phyloP scores from a whole-genome alignment of 495 filamentous ascomycete species.

The Diplogelasinospora grovesii region DNA sequence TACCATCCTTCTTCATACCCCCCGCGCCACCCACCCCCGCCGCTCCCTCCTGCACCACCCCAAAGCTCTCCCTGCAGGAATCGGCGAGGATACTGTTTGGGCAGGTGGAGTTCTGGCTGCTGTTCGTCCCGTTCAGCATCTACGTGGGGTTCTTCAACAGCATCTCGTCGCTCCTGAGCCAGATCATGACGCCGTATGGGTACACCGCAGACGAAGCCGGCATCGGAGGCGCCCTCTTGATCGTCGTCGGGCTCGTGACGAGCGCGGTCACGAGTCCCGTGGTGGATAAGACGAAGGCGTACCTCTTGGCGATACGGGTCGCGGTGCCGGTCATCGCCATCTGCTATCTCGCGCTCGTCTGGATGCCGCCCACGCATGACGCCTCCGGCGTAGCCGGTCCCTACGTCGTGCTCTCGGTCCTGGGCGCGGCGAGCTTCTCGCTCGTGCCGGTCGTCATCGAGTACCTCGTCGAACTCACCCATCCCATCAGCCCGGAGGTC shows the following conservation, averaged over 20 bases:
- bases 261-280: slow-evolving; percentile 73
- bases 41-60: slow-evolving; percentile 34
- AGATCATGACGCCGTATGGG: slow-evolving; percentile 77
- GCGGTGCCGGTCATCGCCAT: slow-evolving; percentile 68
- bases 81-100: slow-evolving; percentile 43
- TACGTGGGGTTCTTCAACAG: slow-evolving; percentile 94
- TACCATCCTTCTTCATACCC: slow-evolving; percentile 86
- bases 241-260: slow-evolving; percentile 74
- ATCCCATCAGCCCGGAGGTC: slow-evolving; percentile 83
- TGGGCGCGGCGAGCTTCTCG: slow-evolving; percentile 75
- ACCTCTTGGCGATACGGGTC: slow-evolving; percentile 65
- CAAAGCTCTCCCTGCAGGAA: slow-evolving; percentile 44
- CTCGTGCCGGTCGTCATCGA: slow-evolving; percentile 82
- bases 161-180: slow-evolving; percentile 80
- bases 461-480: slow-evolving; percentile 77
- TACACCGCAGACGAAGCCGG: slow-evolving; percentile 78
- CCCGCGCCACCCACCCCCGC: slow-evolving; percentile 68
- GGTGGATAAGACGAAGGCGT: slow-evolving; percentile 77
- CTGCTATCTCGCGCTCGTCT: slow-evolving; percentile 71
- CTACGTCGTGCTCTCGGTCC: slow-evolving; percentile 61
- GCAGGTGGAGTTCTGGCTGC: slow-evolving; percentile 65
- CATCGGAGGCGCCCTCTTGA: slow-evolving; percentile 84
- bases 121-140: slow-evolving; percentile 67
- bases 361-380: slow-evolving; percentile 63
- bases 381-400: slow-evolving; percentile 51